These are phyloP conservation scores for Plectosphaerella plurivora DNA, from an alignment of 2,329 filamentous ascomycete species.

Conservation along the genomic window DNA sequence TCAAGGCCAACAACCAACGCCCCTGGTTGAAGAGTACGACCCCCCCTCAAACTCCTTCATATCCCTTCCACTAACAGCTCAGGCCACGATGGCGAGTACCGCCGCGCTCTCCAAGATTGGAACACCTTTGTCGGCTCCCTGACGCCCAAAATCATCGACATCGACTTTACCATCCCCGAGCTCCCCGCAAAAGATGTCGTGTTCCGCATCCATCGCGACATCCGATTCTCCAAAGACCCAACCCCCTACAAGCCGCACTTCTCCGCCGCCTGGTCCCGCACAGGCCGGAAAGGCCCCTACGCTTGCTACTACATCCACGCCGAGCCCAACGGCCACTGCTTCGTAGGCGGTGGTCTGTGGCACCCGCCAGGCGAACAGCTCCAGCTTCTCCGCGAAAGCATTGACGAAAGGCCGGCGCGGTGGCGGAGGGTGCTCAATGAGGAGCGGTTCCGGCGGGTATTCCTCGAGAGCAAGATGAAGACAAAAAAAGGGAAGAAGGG, in stretches of 20 bases:
- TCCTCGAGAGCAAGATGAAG: constrained; percentile 43
- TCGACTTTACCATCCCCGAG: constrained; percentile 80
- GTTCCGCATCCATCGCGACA: constrained; percentile 83
- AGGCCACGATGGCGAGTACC: constrained; percentile 79
- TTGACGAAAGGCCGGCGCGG: constrained; percentile 67
- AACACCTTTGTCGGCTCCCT: constrained; percentile 71
- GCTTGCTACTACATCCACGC: constrained; percentile 86
- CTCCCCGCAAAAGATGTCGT: constrained; percentile 80
- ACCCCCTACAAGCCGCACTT: constrained; percentile 91
- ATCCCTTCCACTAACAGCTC: neutral
- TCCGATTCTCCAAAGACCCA: constrained; percentile 77
- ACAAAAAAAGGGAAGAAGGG: constrained; percentile 22
- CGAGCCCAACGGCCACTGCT: constrained; percentile 60
- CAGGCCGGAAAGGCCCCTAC: constrained; percentile 81
- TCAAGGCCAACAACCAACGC: constrained; percentile 56
- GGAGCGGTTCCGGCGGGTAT: constrained; percentile 55
- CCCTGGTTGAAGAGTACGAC: constrained; percentile 53
- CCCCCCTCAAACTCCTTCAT: constrained; percentile 2
- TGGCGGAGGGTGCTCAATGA: constrained; percentile 66
- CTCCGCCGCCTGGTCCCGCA: constrained; percentile 81
- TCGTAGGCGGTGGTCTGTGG: constrained; percentile 81
- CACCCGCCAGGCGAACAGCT: constrained; percentile 66
- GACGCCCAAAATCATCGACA: constrained; percentile 64
- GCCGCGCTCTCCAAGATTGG: constrained; percentile 76
- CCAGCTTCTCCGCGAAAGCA: constrained; percentile 63